phyloP scores from a whole-genome alignment of 495 filamentous ascomycete species.

The Parathielavia hyrcaniae region DNA sequence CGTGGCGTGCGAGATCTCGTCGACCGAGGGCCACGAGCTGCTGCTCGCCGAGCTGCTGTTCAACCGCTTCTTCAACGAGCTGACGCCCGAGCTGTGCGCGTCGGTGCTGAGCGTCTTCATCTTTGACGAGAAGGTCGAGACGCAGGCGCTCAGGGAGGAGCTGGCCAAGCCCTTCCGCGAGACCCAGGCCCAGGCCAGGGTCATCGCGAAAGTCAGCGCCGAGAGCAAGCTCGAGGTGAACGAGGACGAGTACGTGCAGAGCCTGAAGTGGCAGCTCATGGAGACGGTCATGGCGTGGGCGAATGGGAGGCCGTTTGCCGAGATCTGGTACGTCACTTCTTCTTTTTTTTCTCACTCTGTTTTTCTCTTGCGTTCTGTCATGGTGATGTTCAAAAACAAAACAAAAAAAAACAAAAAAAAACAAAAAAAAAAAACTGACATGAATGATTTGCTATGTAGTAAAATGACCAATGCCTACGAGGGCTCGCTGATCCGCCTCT shows the following conservation, averaged over 20 bases:
- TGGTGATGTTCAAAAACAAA: too few species aligned
- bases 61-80: conserved; percentile 95
- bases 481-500: conserved; percentile 89
- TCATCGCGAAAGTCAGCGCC: conserved; percentile 83
- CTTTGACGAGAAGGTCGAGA: conserved; percentile 87
- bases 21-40: conserved; percentile 78
- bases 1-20: conserved; percentile 91
- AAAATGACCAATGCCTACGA: conserved; percentile 99
- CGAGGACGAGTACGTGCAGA: conserved; percentile 84
- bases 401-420: too few species aligned
- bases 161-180: conserved; percentile 77
- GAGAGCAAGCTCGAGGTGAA: conserved; percentile 87
- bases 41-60: conserved; percentile 89
- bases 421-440: too few species aligned
- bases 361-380: neutral
- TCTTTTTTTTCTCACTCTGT: neutral
- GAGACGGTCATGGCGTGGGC: conserved; percentile 92
- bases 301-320: conserved; percentile 84
- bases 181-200: conserved; percentile 75
- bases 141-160: conserved; percentile 69
- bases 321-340: conserved; percentile 71
- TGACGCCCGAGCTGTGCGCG: conserved; percentile 79
- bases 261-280: conserved; percentile 91
- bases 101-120: conserved; percentile 87
- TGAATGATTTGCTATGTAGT: conserved; percentile 41